A percentile compares a stretch with the other conserved stretches of the same genome.
Evolutionary conservation across 208 protist species (phyloP).

Genomic region (Leishmania major): DNA sequence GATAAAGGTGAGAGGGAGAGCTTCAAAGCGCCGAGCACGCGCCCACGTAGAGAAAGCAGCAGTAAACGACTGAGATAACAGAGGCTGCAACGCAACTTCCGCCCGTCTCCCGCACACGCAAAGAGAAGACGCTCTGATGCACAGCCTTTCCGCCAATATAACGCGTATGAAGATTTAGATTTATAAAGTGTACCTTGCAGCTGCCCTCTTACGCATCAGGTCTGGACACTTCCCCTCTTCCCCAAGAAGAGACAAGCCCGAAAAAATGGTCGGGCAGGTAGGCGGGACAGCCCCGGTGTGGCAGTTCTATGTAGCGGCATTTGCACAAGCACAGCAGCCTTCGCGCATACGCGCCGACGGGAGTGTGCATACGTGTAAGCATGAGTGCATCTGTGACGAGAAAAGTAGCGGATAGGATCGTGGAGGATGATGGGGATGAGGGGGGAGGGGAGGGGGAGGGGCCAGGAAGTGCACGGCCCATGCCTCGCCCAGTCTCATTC

Average conservation of each 20-base stretch:
- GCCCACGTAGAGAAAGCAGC: neutral
- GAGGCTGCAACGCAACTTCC: neutral
- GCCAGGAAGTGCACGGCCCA: neutral
- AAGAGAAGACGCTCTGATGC: neutral
- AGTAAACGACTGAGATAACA: neutral
- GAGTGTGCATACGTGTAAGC: conserved; percentile 2
- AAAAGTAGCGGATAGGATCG: neutral
- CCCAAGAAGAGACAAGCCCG: neutral
- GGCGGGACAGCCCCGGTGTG: too few relatives aligned
- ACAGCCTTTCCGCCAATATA: neutral
- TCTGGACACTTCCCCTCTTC: neutral
- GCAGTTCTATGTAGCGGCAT: neutral
- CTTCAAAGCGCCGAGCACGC: neutral
- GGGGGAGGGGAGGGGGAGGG: neutral
- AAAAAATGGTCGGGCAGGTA: neutral
- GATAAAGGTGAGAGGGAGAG: neutral
- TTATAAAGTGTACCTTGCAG: neutral
- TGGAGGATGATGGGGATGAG: neutral
- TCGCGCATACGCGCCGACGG: neutral
- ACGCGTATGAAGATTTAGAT: neutral
- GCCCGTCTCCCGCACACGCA: neutral
- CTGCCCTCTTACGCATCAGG: neutral
- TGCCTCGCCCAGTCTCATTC: neutral
- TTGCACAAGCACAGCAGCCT: neutral
- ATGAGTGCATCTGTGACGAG: neutral